Conservation (phyloP, 805 yeast genomes). For the Starmerella ratchasimensis region DNA sequence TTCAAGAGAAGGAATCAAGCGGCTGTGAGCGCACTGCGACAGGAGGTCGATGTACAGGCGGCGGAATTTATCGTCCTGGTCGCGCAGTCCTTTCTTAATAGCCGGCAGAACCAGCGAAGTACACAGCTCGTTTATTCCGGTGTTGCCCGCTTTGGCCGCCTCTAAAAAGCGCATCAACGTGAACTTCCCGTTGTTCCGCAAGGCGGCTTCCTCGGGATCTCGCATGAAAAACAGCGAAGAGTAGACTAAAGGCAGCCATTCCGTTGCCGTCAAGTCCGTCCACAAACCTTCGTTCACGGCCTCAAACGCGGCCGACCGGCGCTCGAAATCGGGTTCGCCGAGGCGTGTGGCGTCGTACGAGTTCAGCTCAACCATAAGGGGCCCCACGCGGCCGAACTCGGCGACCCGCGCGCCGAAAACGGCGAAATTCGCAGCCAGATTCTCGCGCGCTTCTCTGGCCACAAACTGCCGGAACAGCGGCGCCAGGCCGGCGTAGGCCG, state of each 20-base stretch:
- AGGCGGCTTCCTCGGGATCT: conserved; percentile 65
- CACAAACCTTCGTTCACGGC: conserved; percentile 45
- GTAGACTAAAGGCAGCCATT: conserved; percentile 72
- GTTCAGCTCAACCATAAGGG: conserved; percentile 51
- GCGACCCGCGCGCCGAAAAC: conserved; percentile 40
- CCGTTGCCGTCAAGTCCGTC: conserved; percentile 32
- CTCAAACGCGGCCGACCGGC: conserved; percentile 54
- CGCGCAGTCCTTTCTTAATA: conserved; percentile 53
- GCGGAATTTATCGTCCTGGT: conserved; percentile 45
- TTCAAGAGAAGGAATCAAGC: conserved; percentile 24
- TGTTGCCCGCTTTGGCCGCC: conserved; percentile 4
- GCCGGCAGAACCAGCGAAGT: conserved; percentile 48
- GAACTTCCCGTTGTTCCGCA: conserved; percentile 64
- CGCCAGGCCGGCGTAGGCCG: conserved; percentile 36
- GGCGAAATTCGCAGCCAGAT: conserved; percentile 44
- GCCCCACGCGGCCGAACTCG: conserved; percentile 35
- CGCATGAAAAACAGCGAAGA: conserved; percentile 56
- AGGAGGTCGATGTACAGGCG: conserved; percentile 57
- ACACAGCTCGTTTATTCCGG: conserved; percentile 31
- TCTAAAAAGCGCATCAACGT: conserved; percentile 55
- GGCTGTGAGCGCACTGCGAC: conserved; percentile 40
- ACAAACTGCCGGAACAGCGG: conserved; percentile 44
- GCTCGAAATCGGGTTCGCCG: conserved; percentile 67
- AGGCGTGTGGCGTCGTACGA: conserved; percentile 48
- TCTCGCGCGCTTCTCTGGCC: conserved; percentile 49